Evolutionary conservation across 202 grass and related monocot genomes (phyloP).

Genomic region (Musa balbisiana): DNA sequence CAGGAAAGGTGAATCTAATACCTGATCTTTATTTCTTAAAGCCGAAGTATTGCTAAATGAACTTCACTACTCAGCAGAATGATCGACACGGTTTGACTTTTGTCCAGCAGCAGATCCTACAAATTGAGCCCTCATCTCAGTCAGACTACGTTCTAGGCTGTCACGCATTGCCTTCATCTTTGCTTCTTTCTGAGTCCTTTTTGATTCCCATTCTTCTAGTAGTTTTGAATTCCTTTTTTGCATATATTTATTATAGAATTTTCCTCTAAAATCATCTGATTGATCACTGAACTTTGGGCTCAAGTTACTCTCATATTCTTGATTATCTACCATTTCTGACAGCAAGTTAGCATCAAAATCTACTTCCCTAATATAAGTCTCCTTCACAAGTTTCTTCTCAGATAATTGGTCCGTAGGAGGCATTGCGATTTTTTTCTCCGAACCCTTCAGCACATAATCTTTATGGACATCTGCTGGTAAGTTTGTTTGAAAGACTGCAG

Average conservation of each 20-base stretch:
- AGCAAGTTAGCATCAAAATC: slow-evolving; percentile 56
- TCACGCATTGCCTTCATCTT: slow-evolving; percentile 83
- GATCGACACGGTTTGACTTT: slow-evolving; percentile 30
- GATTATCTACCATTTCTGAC: slow-evolving; percentile 58
- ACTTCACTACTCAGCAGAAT: slow-evolving; percentile 32
- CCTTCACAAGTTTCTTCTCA: neutral
- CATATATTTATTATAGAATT: slow-evolving; percentile 87
- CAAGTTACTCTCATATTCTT: slow-evolving; percentile 36
- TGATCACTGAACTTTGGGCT: slow-evolving; percentile 46
- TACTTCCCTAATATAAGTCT: slow-evolving; percentile 23
- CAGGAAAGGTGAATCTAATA: neutral
- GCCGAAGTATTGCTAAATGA: slow-evolving; percentile 39
- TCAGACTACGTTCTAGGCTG: slow-evolving; percentile 68
- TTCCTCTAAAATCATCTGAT: slow-evolving; percentile 72
- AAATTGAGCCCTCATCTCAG: slow-evolving; percentile 74
- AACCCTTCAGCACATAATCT: slow-evolving; percentile 40
- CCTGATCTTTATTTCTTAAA: slow-evolving; percentile 39
- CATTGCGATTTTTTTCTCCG: slow-evolving; percentile 35
- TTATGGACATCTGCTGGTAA: slow-evolving; percentile 39
- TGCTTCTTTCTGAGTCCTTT: slow-evolving; percentile 66
- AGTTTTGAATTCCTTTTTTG: slow-evolving; percentile 82
- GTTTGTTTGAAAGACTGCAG: slow-evolving; percentile 48
- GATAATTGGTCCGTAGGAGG: no score
- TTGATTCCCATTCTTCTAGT: slow-evolving; percentile 73
- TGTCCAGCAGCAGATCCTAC: slow-evolving; percentile 31